Evolutionary conservation across 164 flowering plant genomes (phyloP), one percentile per base, ranked within the genome.

Genomic region (Houttuynia cordata): DNA sequence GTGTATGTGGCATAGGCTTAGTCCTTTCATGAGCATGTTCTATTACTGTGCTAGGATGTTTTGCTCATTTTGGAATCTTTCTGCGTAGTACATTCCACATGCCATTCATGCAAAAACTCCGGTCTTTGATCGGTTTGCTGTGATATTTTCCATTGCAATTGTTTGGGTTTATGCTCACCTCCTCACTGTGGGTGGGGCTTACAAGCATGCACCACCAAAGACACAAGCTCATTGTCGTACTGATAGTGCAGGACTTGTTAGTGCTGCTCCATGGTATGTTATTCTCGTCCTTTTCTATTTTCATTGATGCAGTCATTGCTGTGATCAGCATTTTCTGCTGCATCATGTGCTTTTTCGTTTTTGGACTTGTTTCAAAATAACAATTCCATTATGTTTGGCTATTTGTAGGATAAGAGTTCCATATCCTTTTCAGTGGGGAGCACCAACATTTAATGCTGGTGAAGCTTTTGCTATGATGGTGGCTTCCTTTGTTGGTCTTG

Each of bases 151-250:
- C 0, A 83, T 89, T 73, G 76, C 58, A 1, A 83, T 91, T 59
- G 93, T 89, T 15, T 92, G 98, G 98, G 61, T 92, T 40, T 92
- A 92, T 71, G 96, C 96, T 20, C 88, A 87, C 75, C 74, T 92
- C n/a, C 89, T 92, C 42, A 92, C 98, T n/a, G 93, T 92, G 19
- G 88, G 89, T 22, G 98, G 98, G 25, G 91, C 96, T 3, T 89
- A 92, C 62, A 92, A 83, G 63, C 53, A 83, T 64, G 49, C 80
- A 13, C 67, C 83, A 56, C 72, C 62, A 18, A 67, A 64, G 58
- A 92, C 98, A 60, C 96, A 92, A 68, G 7, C 50, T 37, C 82
- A 80, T 71, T 92, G 98, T 68, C 76, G 96, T 62, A 92, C 98
- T 53, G 98, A 89, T 64, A 85, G 85, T 61, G 76, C 93, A 65